A percentile compares a stretch with the other conserved stretches of the same genome.
Conservation (phyloP, 78 protist genomes). For the Dictyostelium capitatum region DNA sequence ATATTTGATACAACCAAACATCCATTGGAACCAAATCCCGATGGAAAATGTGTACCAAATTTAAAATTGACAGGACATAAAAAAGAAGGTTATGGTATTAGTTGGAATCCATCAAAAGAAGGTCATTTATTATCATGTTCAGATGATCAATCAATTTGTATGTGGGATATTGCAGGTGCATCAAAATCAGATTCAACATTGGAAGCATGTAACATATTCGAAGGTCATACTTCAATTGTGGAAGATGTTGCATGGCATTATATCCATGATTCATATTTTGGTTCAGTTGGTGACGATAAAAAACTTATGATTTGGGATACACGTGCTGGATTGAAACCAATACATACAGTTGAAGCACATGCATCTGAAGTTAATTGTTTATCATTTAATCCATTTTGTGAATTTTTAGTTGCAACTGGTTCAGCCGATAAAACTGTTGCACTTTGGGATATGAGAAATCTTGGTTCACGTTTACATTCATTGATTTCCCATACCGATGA, state of each 20-base stretch:
- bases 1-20: conserved; percentile 95
- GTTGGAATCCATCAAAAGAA: conserved; percentile 90
- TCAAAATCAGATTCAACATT: conserved; percentile 41
- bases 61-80: conserved; percentile 91
- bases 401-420: conserved; percentile 92
- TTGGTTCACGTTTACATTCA: conserved; percentile 85
- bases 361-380: conserved; percentile 91
- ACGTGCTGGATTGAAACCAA: conserved; percentile 20
- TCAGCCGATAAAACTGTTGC: conserved; percentile 94
- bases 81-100: conserved; percentile 98
- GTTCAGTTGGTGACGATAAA: conserved; percentile 94
- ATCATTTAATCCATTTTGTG: conserved; percentile 94
- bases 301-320: conserved; percentile 81
- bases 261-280: conserved; percentile 87
- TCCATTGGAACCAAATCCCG: conserved; percentile 80
- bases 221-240: conserved; percentile 80
- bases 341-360: conserved; percentile 84
- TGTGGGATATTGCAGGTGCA: conserved; percentile 92
- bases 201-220: conserved; percentile 46
- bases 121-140: conserved; percentile 92
- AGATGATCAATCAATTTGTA: conserved; percentile 93
- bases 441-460: conserved; percentile 96
- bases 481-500: conserved; percentile 86
- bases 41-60: conserved; percentile 84
- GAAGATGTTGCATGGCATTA: conserved; percentile 95